Conservation (phyloP, 257 asterid species). For the Solanum habrochaites region DNA sequence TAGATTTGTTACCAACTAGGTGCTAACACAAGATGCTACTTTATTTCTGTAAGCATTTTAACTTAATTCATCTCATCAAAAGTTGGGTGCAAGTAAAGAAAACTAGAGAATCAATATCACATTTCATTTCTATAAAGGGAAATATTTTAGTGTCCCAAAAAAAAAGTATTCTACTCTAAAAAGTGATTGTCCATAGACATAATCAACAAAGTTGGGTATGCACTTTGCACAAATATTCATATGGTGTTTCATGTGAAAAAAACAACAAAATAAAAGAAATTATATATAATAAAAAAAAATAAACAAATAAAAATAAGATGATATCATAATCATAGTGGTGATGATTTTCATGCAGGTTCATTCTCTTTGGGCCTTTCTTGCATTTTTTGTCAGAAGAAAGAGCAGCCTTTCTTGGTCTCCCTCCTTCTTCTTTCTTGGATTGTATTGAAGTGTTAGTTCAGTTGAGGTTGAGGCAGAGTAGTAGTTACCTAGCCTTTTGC, state of each 20-base stretch:
- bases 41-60: not conserved
- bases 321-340: slow-evolving; percentile 60
- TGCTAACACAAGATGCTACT: not conserved
- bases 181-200: slow-evolving; percentile 16
- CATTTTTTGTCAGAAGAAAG: slow-evolving; percentile 28
- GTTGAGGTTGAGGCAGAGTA: slow-evolving; percentile 19
- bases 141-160: slow-evolving; percentile 6
- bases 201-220: slow-evolving; percentile 11
- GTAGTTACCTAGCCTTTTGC: slow-evolving; percentile 10
- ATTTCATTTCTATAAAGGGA: slow-evolving; percentile 23
- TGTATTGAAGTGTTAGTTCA: slow-evolving; percentile 29
- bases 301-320: slow-evolving; percentile 16
- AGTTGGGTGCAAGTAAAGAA: slow-evolving; percentile 12
- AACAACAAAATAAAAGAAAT: slow-evolving; percentile 5
- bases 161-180: slow-evolving; percentile 8
- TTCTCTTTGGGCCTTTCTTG: slow-evolving; percentile 19
- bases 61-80: slow-evolving; percentile 2
- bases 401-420: slow-evolving; percentile 38
- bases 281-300: not conserved
- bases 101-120: slow-evolving; percentile 7
- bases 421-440: slow-evolving; percentile 18
- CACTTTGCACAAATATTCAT: slow-evolving; percentile 21
- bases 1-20: not conserved
- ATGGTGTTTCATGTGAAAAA: slow-evolving; percentile 19
- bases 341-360: slow-evolving; percentile 64